Conservation (phyloP, 139 green algal genomes). For the Volvox africanus region DNA sequence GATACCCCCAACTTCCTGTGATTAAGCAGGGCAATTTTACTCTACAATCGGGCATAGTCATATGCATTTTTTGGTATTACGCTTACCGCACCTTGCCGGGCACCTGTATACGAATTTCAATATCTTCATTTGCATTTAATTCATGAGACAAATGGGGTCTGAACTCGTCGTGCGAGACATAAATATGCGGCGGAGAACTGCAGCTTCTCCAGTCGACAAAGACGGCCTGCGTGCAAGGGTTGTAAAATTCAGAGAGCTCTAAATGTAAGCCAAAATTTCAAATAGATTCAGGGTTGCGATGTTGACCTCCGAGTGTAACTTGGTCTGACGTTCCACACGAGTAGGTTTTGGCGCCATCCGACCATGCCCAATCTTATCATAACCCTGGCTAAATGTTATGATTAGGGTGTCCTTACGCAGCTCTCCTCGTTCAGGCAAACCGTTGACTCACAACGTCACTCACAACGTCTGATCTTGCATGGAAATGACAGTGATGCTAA, state of each 20-base stretch:
- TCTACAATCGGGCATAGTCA: not conserved
- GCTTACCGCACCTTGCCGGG: not conserved
- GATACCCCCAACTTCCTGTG: not conserved
- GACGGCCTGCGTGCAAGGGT: not conserved
- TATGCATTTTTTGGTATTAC: not conserved
- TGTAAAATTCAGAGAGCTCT: not conserved
- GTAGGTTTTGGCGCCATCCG: not conserved
- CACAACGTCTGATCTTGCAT: no score
- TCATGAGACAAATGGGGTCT: not conserved
- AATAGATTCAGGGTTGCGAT: not conserved
- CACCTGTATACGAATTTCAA: not conserved
- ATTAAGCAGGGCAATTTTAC: not conserved
- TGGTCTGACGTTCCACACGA: not conserved
- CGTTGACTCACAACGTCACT: not conserved
- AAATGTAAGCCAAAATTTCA: not conserved
- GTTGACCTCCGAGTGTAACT: not conserved
- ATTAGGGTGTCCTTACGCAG: no score
- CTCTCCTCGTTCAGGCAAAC: not conserved
- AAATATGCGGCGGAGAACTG: not conserved
- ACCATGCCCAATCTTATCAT: not conserved
- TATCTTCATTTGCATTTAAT: not conserved
- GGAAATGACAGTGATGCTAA: no score
- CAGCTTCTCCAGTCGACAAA: not conserved
- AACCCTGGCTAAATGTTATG: not conserved
- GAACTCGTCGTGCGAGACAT: not conserved